phyloP scores from a whole-genome alignment of 148 eudicot species.

The Bassia scoparia region DNA sequence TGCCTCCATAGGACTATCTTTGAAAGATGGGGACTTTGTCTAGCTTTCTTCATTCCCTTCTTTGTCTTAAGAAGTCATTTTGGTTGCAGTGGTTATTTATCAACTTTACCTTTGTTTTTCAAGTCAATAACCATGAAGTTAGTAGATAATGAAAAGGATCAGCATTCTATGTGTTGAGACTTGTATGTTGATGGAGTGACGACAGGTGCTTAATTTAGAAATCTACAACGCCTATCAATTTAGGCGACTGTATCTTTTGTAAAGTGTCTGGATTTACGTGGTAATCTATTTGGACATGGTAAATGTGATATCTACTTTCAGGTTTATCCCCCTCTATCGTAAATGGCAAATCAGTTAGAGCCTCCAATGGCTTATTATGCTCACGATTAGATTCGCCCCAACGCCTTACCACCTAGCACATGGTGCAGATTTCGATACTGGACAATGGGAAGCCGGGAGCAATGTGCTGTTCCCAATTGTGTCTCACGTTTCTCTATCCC shows the following conservation, averaged over 20 bases:
- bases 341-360: slow-evolving; percentile 30
- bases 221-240: not conserved
- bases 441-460: slow-evolving; percentile 1
- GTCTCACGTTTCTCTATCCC: slow-evolving; percentile 18
- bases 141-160: not conserved
- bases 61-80: not conserved
- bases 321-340: slow-evolving; percentile 17
- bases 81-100: no score
- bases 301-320: slow-evolving; percentile 9
- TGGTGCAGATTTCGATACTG: slow-evolving; percentile 1
- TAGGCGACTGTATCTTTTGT: no score
- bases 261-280: no score
- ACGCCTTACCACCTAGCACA: slow-evolving; percentile 19
- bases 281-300: not conserved
- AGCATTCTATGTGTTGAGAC: not conserved
- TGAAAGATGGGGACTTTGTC: no score
- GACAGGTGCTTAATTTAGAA: no score
- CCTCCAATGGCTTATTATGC: slow-evolving; percentile 13
- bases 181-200: not conserved
- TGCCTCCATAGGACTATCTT: not conserved
- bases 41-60: not conserved
- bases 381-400: slow-evolving; percentile 15
- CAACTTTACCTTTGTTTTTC: not conserved
- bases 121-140: not conserved
- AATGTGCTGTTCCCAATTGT: slow-evolving; percentile 16